Evolutionary conservation across 495 filamentous ascomycete species (phyloP), one percentile per base, ranked within the genome.

Genomic region (Xylona heveae): DNA sequence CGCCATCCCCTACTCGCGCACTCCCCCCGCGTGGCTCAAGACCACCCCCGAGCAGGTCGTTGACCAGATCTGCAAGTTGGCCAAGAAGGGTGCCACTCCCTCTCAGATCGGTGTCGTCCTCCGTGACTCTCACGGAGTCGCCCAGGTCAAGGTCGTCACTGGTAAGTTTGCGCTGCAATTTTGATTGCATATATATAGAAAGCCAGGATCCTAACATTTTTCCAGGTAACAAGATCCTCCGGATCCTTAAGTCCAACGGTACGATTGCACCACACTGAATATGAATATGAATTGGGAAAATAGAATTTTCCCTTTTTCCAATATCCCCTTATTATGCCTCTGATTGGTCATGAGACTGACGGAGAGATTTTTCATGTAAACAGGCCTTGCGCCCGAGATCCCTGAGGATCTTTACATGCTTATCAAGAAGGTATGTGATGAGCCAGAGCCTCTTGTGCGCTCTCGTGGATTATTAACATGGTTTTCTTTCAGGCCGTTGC

Each of bases 31-130:
- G 33, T 99, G 88, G 88, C 62, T 90, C 54, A 91, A 90, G 71
- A 77, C 76, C 53, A 85, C 79, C 39, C 64, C 68, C 43, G 78
- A 85, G 31, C 73, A 81, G 62, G 80, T 97, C 52, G 80, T 84
- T 40, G 90, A 95, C 51, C 82, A 94, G 62, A 95, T 99, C 67
- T 90, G 81, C 78, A 85, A 88, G 64, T 73, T 95, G 46, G 85
- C 88, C 44, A 88, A 76, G 64, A 91, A 90, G 75, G 83, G 88
- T 61, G 78, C 79, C 38, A 88, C 84, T 39, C 90, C 88, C 41
- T 91, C 80, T 40, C 88, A 95, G 70, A 99, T 95, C 49, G 90
- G 90, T 78, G 84, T 94, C 51, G 62, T 93, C 42, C 75, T 99
- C 55, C 72, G 90, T 64, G 90, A 99, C 63, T 80, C 72, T 39